A percentile compares a stretch with the other conserved stretches of the same genome.
phyloP scores from a whole-genome alignment of 306 rosid species.

The Quercus bicolor region DNA sequence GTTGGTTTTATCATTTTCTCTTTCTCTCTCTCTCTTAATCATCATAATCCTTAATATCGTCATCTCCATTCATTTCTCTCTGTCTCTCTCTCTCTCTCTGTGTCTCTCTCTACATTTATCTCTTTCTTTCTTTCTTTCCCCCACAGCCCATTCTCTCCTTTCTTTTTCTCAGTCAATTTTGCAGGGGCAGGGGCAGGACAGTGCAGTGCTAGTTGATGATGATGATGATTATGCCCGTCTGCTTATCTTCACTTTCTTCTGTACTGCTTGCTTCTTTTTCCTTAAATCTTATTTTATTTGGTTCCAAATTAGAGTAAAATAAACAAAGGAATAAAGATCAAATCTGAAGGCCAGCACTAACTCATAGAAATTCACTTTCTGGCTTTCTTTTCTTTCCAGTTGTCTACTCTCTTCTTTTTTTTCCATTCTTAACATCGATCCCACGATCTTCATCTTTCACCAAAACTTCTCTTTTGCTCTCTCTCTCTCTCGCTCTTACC shows the following conservation, averaged over 20 bases:
- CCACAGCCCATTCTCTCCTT: slow-evolving; percentile 22
- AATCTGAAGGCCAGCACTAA: slow-evolving; percentile 38
- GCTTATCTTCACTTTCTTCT: slow-evolving; percentile 4
- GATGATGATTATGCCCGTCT: slow-evolving; percentile 18
- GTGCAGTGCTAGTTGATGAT: slow-evolving; percentile 25
- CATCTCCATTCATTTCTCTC: slow-evolving; percentile 40
- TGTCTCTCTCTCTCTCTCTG: slow-evolving; percentile 1
- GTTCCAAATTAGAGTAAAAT: not conserved
- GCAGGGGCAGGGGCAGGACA: slow-evolving; percentile 17
- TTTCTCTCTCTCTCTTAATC: slow-evolving; percentile 31
- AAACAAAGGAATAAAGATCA: slow-evolving; percentile 22
- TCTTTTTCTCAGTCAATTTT: slow-evolving; percentile 5
- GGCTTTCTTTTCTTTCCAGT: slow-evolving; percentile 33
- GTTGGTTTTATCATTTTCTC: slow-evolving; percentile 7
- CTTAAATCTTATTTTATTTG: not conserved
- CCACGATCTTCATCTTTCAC: slow-evolving; percentile 1
- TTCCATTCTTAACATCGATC: not conserved
- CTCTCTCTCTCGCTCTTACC: not conserved
- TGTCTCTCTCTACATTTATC: slow-evolving; percentile 27
- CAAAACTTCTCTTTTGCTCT: not conserved
- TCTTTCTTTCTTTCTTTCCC: not conserved
- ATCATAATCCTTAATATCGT: slow-evolving; percentile 30
- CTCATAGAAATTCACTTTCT: slow-evolving; percentile 46
- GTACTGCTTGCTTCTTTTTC: not conserved
- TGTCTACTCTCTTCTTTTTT: slow-evolving; percentile 24